A percentile compares a stretch with the other conserved stretches of the same genome.
These are phyloP conservation scores for Globisporangium rhizosaccharum DNA, from an alignment of 352 stramenopile genomes.

Conservation along the genomic window DNA sequence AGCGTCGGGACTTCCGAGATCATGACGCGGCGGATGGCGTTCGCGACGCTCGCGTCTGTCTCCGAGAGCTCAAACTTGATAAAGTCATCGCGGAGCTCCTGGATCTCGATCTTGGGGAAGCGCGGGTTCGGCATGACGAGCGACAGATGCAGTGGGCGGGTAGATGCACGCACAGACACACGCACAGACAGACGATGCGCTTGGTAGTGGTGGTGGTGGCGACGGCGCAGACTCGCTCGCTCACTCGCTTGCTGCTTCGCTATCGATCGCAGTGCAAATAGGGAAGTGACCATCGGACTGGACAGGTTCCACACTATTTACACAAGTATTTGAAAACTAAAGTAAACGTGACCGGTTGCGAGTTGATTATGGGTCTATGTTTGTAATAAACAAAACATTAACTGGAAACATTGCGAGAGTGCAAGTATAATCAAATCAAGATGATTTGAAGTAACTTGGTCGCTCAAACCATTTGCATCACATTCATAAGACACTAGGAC, in stretches of 20 bases:
- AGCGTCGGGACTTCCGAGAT: constrained; percentile 97
- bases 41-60: constrained; percentile 95
- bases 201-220: background rate
- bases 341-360: too few relatives aligned
- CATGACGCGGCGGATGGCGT: constrained; percentile 96
- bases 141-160: too few relatives aligned
- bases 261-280: constrained; percentile 10
- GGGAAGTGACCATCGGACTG: constrained; percentile 3
- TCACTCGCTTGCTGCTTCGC: background rate
- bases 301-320: too few relatives aligned
- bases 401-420: too few relatives aligned
- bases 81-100: constrained; percentile 92
- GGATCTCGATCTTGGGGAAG: constrained; percentile 93
- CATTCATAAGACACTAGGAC: too few relatives aligned
- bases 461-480: too few relatives aligned
- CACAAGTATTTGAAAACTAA: background rate
- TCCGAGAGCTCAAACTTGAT: constrained; percentile 98
- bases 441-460: too few relatives aligned
- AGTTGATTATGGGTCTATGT: too few relatives aligned
- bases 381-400: too few relatives aligned
- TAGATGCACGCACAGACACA: background rate
- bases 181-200: background rate
- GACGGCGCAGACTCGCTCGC: too few relatives aligned
- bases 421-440: too few relatives aligned
- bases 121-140: constrained; percentile 74